These are phyloP conservation scores for Fistulina hepatica DNA, from an alignment of 1,284 basidiomycete species.

Conservation along the genomic window DNA sequence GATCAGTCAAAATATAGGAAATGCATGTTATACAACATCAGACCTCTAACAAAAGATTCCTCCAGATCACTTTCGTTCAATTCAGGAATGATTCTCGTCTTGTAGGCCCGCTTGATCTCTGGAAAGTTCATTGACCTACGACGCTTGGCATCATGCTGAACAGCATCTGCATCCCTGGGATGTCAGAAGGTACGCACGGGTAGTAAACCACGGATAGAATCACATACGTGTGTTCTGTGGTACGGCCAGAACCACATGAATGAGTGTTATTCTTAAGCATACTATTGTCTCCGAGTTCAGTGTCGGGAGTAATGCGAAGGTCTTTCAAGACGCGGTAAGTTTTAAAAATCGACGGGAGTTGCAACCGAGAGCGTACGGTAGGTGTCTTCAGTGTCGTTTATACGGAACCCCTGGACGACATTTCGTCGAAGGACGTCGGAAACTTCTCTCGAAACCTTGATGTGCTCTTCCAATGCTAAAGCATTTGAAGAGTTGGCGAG, in stretches of 20 bases:
- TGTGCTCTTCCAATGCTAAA: constrained; percentile 34
- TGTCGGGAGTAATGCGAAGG: constrained; percentile 53
- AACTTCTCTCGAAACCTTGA: constrained; percentile 48
- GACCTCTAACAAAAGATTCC: constrained; percentile 70
- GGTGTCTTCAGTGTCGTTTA: constrained; percentile 30
- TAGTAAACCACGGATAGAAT: constrained; percentile 4
- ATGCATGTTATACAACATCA: constrained; percentile 12
- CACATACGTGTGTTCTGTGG: too few species aligned
- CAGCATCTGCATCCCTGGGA: constrained; percentile 30
- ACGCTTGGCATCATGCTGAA: constrained; percentile 24
- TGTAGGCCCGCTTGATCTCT: constrained; percentile 56
- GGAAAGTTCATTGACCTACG: constrained; percentile 42
- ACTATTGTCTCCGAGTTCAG: constrained; percentile 66
- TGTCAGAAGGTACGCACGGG: constrained; percentile 16
- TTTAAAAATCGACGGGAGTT: not conserved
- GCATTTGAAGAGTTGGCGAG: constrained; percentile 27
- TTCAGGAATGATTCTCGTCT: constrained; percentile 49
- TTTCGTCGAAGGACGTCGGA: constrained; percentile 60
- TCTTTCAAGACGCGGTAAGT: constrained; percentile 26
- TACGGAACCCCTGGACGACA: constrained; percentile 54
- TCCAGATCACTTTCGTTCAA: constrained; percentile 63
- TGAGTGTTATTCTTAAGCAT: constrained; percentile 61
- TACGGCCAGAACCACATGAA: too few species aligned
- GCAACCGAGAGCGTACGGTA: constrained; percentile 38
- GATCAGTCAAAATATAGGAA: constrained; percentile 5